Conservation (phyloP, 306 rosid genomes). For the Sphenostylis stenocarpa region DNA sequence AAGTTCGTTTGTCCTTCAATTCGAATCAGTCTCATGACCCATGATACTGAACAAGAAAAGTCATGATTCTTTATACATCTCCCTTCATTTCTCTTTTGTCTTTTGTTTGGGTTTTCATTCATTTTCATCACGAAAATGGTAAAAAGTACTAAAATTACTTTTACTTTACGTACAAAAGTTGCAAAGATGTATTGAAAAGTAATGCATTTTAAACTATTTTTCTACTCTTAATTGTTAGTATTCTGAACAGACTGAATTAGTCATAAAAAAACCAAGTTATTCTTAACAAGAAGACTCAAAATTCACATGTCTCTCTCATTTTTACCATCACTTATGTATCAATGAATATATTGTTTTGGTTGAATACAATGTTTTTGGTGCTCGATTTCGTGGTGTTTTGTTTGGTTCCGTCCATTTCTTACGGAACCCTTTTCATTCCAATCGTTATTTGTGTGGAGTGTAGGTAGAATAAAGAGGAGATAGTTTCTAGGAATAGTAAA, state of each 20-base stretch:
- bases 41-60: background rate
- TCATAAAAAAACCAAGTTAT: background rate
- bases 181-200: background rate
- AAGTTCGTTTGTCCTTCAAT: background rate
- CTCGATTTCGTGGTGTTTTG: background rate
- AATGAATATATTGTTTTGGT: no score
- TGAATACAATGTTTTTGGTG: background rate
- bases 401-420: background rate
- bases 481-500: constrained; percentile 10
- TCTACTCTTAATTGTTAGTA: background rate
- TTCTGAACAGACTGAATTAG: background rate
- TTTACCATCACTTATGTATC: no score
- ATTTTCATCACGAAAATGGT: background rate
- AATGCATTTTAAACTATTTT: background rate
- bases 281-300: no score
- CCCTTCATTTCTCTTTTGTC: background rate
- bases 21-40: background rate
- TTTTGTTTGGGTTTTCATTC: background rate
- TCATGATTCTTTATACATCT: background rate
- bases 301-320: no score
- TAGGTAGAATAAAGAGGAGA: background rate
- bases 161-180: background rate
- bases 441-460: background rate
- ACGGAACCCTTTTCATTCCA: background rate
- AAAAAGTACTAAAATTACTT: background rate